Evolutionary conservation across 1,139 yeast species (phyloP).

Genomic region (Zygosaccharomyces sapae): DNA sequence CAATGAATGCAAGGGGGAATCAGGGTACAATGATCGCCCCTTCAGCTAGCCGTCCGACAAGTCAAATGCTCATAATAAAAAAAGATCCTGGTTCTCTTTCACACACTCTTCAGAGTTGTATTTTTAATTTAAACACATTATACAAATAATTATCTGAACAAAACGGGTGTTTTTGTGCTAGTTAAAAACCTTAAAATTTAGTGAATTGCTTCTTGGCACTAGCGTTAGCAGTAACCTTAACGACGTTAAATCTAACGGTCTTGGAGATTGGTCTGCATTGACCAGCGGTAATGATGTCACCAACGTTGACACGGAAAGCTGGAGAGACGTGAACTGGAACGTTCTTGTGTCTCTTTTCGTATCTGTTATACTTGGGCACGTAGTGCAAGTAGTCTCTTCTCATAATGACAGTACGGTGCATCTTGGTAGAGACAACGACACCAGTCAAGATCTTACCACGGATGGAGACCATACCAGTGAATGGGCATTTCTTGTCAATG

Average conservation of each 20-base stretch:
- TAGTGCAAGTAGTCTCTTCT: slow-evolving; percentile 99
- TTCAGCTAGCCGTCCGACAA: too few species aligned
- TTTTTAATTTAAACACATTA: slow-evolving; percentile 22
- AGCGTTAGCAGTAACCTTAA: slow-evolving; percentile 87
- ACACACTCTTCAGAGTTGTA: slow-evolving; percentile 7
- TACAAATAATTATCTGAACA: slow-evolving; percentile 20
- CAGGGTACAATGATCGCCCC: too few species aligned
- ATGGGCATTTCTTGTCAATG: slow-evolving; percentile 99
- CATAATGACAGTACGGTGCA: slow-evolving; percentile 99
- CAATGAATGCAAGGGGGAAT: too few species aligned
- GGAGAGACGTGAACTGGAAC: slow-evolving; percentile 99
- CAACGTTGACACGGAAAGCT: slow-evolving; percentile 99
- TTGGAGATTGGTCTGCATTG: slow-evolving; percentile 99
- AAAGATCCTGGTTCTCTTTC: background rate
- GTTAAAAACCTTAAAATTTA: slow-evolving; percentile 66
- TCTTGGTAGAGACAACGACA: slow-evolving; percentile 99
- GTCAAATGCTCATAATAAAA: background rate
- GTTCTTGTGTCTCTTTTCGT: slow-evolving; percentile 99
- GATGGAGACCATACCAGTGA: slow-evolving; percentile 93
- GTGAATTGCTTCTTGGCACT: slow-evolving; percentile 88
- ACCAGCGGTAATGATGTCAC: slow-evolving; percentile 99
- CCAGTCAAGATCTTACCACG: slow-evolving; percentile 99
- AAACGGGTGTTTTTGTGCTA: slow-evolving; percentile 7
- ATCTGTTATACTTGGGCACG: slow-evolving; percentile 99
- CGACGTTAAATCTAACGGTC: slow-evolving; percentile 99